A percentile compares a stretch with the other conserved stretches of the same genome.
These are phyloP conservation scores for Castanea crenata DNA, from an alignment of 306 rosid species.

Conservation along the genomic window DNA sequence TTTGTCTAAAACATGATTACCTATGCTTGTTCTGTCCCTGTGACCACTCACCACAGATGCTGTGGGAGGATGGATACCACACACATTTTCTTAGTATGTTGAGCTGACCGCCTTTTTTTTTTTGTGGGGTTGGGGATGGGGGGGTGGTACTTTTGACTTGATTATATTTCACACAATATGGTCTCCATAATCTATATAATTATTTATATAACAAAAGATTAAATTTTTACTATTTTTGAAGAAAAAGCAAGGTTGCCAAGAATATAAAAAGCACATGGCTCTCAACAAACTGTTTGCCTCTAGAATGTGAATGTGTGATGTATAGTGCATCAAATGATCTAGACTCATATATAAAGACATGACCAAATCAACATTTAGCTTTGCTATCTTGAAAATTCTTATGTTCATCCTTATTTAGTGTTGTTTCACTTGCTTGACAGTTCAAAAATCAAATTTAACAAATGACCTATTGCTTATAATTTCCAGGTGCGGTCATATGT, in stretches of 20 bases:
- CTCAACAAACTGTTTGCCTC: background rate
- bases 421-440: background rate
- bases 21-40: too few species aligned
- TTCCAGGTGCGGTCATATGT: conserved; percentile 98
- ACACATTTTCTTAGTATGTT: background rate
- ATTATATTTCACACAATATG: background rate
- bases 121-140: too few species aligned
- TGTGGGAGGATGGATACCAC: background rate
- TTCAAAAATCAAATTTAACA: background rate
- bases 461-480: conserved; percentile 18
- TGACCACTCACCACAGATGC: background rate
- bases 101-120: background rate
- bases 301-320: background rate
- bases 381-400: background rate
- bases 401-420: background rate
- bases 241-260: background rate
- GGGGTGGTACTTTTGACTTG: background rate
- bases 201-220: background rate
- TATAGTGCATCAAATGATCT: background rate
- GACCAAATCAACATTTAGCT: conserved; percentile 10
- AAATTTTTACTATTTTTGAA: background rate
- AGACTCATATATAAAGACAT: background rate
- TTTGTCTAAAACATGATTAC: background rate
- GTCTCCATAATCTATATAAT: background rate
- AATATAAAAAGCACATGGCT: background rate